Percentiles rank a stretch among this genome's conserved stretches.
Conservation (phyloP, 1,284 basidiomycete genomes). For the Ganoderma leucocontextum region DNA sequence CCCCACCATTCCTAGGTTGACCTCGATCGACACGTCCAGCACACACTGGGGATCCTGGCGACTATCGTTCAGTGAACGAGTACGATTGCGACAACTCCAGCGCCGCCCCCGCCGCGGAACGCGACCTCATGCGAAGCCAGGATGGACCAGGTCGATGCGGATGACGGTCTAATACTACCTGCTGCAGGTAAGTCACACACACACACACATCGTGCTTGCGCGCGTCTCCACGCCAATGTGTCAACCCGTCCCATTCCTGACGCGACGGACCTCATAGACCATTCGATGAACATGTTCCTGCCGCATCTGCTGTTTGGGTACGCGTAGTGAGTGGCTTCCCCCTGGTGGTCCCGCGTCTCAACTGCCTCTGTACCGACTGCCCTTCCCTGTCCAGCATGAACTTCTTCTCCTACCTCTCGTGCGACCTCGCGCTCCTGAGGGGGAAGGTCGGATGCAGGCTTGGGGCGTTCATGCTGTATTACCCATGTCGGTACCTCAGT, state of each 20-base stretch:
- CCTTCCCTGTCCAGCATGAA: constrained; percentile 16
- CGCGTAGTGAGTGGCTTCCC: constrained; percentile 20
- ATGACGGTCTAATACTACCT: background rate
- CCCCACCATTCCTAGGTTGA: background rate
- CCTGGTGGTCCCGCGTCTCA: background rate
- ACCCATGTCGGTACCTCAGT: constrained; percentile 25
- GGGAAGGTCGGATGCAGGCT: constrained; percentile 23
- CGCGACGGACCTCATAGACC: constrained; percentile 7
- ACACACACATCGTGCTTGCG: background rate
- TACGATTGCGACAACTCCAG: background rate
- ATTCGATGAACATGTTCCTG: constrained; percentile 17
- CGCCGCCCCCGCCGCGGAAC: background rate
- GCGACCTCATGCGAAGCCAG: background rate
- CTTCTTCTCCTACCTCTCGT: constrained; percentile 18
- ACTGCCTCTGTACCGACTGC: background rate
- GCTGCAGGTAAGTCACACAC: background rate
- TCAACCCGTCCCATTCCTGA: background rate
- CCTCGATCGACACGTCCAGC: background rate
- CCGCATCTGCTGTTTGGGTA: constrained; percentile 23
- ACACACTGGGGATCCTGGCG: background rate
- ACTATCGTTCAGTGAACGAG: background rate
- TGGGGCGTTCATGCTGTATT: constrained; percentile 24
- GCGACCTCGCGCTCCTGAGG: constrained; percentile 21
- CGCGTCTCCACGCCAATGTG: background rate
- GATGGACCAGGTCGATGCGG: background rate